These are phyloP conservation scores for Hippophae gyantsensis DNA, from an alignment of 306 rosid genomes.

Conservation along the genomic window DNA sequence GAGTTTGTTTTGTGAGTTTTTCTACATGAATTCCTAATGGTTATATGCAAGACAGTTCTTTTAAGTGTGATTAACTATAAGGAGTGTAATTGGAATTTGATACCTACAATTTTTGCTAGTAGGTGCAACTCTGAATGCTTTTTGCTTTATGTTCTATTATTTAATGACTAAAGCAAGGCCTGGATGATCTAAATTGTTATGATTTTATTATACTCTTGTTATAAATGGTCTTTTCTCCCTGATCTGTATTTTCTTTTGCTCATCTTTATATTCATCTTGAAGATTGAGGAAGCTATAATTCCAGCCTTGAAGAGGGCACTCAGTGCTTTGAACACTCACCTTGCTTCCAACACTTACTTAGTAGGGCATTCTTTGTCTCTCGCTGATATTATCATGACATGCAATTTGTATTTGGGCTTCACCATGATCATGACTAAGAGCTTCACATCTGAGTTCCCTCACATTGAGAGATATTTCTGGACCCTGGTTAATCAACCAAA, in stretches of 20 bases:
- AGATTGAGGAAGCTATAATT: constrained; percentile 67
- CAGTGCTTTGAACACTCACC: constrained; percentile 61
- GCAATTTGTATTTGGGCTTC: constrained; percentile 43
- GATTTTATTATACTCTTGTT: too few relatives aligned
- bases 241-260: neutral
- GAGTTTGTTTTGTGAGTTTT: too few relatives aligned
- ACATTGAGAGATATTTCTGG: constrained; percentile 90
- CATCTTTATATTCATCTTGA: constrained; percentile 4
- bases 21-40: neutral
- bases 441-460: constrained; percentile 78
- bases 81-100: too few relatives aligned
- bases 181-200: too few relatives aligned
- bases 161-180: too few relatives aligned
- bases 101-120: too few relatives aligned
- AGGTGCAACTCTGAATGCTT: too few relatives aligned
- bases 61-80: neutral
- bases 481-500: constrained; percentile 88
- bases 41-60: neutral
- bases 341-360: constrained; percentile 62
- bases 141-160: too few relatives aligned
- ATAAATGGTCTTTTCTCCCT: too few relatives aligned
- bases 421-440: constrained; percentile 35
- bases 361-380: constrained; percentile 77
- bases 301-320: constrained; percentile 54
- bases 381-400: constrained; percentile 52